Percentiles rank a stretch among this genome's conserved stretches.
phyloP scores from a whole-genome alignment of 306 rosid species.

The Argentina anserina region DNA sequence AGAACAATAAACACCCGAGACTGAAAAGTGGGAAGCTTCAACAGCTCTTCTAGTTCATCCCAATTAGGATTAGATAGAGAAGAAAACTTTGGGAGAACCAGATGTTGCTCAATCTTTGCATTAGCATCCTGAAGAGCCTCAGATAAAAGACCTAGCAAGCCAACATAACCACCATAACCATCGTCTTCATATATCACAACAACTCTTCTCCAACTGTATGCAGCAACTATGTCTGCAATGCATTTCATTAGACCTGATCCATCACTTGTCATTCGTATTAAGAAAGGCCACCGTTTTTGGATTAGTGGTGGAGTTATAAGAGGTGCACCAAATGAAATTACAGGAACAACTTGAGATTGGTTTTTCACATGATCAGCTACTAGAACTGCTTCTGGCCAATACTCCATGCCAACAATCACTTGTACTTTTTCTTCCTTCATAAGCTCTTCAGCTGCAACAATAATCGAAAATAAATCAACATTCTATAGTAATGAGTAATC shows the following conservation, averaged over 20 bases:
- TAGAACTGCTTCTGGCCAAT: slow-evolving; percentile 29
- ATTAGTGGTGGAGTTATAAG: slow-evolving; percentile 20
- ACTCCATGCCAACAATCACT: slow-evolving; percentile 33
- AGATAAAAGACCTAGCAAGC: slow-evolving; percentile 38
- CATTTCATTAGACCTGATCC: slow-evolving; percentile 13
- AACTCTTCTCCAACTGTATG: slow-evolving; percentile 23
- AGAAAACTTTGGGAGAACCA: slow-evolving; percentile 50
- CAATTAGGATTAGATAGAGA: slow-evolving; percentile 41
- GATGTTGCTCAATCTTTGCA: slow-evolving; percentile 45
- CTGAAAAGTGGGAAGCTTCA: slow-evolving; percentile 31
- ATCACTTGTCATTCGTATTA: slow-evolving; percentile 25
- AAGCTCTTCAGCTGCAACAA: slow-evolving; percentile 30
- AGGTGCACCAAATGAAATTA: slow-evolving; percentile 30
- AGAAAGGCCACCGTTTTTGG: slow-evolving; percentile 30
- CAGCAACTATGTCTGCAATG: slow-evolving; percentile 24
- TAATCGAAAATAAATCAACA: neutral
- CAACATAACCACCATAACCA: slow-evolving; percentile 35
- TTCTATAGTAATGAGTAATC: neutral
- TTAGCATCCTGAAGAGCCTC: slow-evolving; percentile 50
- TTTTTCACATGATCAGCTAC: slow-evolving; percentile 18
- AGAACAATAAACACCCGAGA: slow-evolving; percentile 59
- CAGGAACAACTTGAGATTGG: slow-evolving; percentile 16
- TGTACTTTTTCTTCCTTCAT: slow-evolving; percentile 19
- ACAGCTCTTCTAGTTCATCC: slow-evolving; percentile 43
- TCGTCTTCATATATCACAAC: slow-evolving; percentile 29